These are phyloP conservation scores for Aspergillus novoparasiticus DNA, from an alignment of 2,329 filamentous ascomycete species.

Conservation along the genomic window DNA sequence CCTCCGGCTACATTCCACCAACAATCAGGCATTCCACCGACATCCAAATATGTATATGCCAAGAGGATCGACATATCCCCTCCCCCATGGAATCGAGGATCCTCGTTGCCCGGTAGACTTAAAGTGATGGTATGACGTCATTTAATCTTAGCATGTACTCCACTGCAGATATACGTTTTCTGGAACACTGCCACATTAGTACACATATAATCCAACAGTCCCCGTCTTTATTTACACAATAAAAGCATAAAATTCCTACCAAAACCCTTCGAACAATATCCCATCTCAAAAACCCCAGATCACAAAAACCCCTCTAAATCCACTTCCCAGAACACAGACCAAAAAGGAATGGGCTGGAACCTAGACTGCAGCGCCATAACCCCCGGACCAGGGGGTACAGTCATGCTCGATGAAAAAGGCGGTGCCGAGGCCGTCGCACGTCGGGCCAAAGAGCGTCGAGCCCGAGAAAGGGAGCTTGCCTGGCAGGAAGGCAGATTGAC, in stretches of 20 bases:
- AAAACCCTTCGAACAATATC: not conserved
- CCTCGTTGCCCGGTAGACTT: not conserved
- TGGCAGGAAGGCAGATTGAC: not conserved
- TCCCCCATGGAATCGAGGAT: not conserved
- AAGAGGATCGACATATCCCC: not conserved
- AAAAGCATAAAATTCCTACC: no score
- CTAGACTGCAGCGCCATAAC: conserved; percentile 6
- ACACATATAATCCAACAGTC: not conserved
- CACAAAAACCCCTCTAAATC: not conserved
- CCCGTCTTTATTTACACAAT: no score
- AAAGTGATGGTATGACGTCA: not conserved
- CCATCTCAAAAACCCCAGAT: not conserved
- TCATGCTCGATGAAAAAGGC: conserved; percentile 7
- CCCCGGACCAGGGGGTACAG: conserved; percentile 4
- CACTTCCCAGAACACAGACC: not conserved
- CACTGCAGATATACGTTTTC: not conserved
- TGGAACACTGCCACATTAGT: not conserved
- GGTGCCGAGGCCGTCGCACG: conserved; percentile 1
- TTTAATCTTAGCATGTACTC: not conserved
- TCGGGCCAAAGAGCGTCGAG: not conserved
- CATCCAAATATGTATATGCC: not conserved
- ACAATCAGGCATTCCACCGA: no score
- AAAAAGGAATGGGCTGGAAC: conserved; percentile 2
- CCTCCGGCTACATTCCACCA: not conserved
- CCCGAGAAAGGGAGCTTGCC: not conserved